Percentiles rank a stretch among this genome's conserved stretches.
Evolutionary conservation across 176 grass and related monocot species (phyloP).

Genomic region (Ananas comosus): DNA sequence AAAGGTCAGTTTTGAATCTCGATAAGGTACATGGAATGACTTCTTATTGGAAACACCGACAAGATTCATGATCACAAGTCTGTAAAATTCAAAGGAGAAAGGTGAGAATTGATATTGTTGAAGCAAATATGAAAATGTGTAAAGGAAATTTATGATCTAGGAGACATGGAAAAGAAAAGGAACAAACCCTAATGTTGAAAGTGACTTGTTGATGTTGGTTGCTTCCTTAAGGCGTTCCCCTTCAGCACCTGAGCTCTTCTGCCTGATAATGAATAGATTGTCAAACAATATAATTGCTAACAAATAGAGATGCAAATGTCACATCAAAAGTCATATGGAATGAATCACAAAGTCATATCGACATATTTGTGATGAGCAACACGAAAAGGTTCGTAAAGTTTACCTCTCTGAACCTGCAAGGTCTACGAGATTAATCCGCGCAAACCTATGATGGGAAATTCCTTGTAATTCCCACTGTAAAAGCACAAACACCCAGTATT

Average conservation of each 20-base stretch:
- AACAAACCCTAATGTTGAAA: constrained; percentile 90
- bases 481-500: constrained; percentile 7
- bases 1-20: constrained; percentile 98
- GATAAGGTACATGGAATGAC: constrained; percentile 84
- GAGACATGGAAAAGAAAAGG: constrained; percentile 8
- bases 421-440: constrained; percentile 93
- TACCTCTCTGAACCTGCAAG: constrained; percentile 97
- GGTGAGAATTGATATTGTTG: background rate
- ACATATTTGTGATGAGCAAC: background rate
- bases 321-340: too few relatives aligned
- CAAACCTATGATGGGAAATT: constrained; percentile 83
- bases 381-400: background rate
- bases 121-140: background rate
- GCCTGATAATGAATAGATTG: constrained; percentile 29
- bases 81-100: constrained; percentile 26
- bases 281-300: too few relatives aligned
- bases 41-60: constrained; percentile 86
- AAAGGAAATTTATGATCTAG: background rate
- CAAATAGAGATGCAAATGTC: too few relatives aligned
- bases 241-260: constrained; percentile 99
- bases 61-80: constrained; percentile 94
- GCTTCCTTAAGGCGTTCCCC: constrained; percentile 97
- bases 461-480: constrained; percentile 93
- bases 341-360: too few relatives aligned
- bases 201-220: constrained; percentile 94